Evolutionary conservation across 371 early-diverging fungal genomes (phyloP).

Genomic region (Gilbertella persicaria): DNA sequence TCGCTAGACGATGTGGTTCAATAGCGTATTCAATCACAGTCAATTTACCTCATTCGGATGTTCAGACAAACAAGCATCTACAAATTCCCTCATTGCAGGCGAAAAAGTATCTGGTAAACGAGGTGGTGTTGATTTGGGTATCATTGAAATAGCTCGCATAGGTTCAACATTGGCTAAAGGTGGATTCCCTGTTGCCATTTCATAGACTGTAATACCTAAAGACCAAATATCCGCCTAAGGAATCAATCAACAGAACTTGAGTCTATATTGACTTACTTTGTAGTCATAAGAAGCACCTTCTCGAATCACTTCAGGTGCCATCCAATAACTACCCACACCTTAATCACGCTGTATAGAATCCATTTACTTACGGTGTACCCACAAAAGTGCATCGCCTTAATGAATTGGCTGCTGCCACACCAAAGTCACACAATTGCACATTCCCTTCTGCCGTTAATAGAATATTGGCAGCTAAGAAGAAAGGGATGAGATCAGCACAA

Average conservation of each 20-base stretch:
- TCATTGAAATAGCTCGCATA: conserved; percentile 86
- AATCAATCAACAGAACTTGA: too few relatives aligned
- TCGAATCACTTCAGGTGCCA: conserved; percentile 89
- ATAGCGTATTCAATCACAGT: background rate
- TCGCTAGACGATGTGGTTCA: conserved; percentile 35
- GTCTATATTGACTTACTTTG: conserved; percentile 52
- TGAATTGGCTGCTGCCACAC: conserved; percentile 76
- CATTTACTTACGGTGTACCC: conserved; percentile 83
- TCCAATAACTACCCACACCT: conserved; percentile 89
- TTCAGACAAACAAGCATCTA: conserved; percentile 81
- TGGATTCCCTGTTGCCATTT: conserved; percentile 93
- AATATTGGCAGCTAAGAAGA: conserved; percentile 82
- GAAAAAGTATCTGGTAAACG: conserved; percentile 75
- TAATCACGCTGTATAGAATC: too few relatives aligned
- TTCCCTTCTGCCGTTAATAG: conserved; percentile 88
- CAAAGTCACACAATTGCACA: conserved; percentile 95
- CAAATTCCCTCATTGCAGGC: conserved; percentile 85
- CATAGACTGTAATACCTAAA: conserved; percentile 95
- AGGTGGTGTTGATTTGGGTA: conserved; percentile 77
- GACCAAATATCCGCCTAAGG: conserved; percentile 86
- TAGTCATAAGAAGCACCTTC: conserved; percentile 80
- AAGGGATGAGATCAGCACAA: background rate
- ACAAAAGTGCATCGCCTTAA: conserved; percentile 85
- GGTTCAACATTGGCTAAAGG: conserved; percentile 94
- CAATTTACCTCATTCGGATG: conserved; percentile 84